Percentiles rank a stretch among this genome's conserved stretches.
Conservation (phyloP, 768 basidiomycete species). For the Lanmaoa rubissima region DNA sequence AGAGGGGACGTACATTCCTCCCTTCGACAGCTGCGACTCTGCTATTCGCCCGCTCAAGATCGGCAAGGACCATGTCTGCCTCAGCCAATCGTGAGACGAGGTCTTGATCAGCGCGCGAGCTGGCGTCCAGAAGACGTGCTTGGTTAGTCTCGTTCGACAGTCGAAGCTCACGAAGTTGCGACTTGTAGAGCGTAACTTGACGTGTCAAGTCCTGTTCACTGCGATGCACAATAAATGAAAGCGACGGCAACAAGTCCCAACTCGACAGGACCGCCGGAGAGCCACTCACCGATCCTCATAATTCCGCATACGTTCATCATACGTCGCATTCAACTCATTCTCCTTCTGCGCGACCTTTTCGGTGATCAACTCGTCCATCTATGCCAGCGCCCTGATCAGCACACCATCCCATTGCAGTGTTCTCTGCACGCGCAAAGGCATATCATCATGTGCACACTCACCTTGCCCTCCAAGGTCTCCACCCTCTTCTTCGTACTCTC, state of each 20-base stretch:
- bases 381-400: conserved; percentile 1
- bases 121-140: conserved; percentile 88
- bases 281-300: conserved; percentile 85
- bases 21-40: conserved; percentile 91
- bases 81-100: conserved; percentile 87
- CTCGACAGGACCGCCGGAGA: background rate
- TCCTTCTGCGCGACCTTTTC: conserved; percentile 92
- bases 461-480: conserved; percentile 84
- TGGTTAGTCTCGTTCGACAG: conserved; percentile 90
- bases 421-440: background rate
- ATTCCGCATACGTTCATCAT: conserved; percentile 93
- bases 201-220: conserved; percentile 93
- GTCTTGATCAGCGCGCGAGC: conserved; percentile 93
- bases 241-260: background rate
- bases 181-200: conserved; percentile 85
- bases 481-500: conserved; percentile 75
- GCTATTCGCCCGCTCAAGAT: conserved; percentile 92
- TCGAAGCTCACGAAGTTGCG: conserved; percentile 87
- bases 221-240: background rate
- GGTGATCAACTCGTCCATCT: conserved; percentile 95
- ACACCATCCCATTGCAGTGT: background rate
- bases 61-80: conserved; percentile 91
- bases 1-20: conserved; percentile 64
- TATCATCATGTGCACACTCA: conserved; percentile 27
- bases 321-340: conserved; percentile 94